A percentile compares a stretch with the other conserved stretches of the same genome.
phyloP scores from a whole-genome alignment of 2,329 filamentous ascomycete genomes.

The Exophiala sp. region DNA sequence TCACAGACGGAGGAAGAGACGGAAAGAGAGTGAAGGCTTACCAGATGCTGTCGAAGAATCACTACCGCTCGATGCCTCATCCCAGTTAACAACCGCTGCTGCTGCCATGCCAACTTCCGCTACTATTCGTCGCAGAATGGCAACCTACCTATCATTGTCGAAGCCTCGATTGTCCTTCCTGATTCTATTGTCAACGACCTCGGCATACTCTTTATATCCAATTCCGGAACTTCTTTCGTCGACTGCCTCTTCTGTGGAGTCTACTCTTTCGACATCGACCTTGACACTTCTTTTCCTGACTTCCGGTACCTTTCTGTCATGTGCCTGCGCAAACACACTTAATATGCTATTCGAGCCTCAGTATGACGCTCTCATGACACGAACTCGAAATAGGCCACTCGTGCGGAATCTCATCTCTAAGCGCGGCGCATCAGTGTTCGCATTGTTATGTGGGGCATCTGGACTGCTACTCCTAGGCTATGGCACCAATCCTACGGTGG shows the following conservation, averaged over 20 bases:
- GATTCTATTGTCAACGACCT: constrained; percentile 85
- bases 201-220: constrained; percentile 88
- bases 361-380: constrained; percentile 87
- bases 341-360: constrained; percentile 96
- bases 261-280: constrained; percentile 71
- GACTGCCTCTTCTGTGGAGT: constrained; percentile 68
- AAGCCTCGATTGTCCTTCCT: constrained; percentile 92
- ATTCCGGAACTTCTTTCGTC: constrained; percentile 79
- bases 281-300: constrained; percentile 91
- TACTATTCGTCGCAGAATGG: constrained; percentile 64
- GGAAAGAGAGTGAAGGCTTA: constrained; percentile 12
- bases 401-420: constrained; percentile 74
- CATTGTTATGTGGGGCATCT: constrained; percentile 63
- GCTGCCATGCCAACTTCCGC: constrained; percentile 52
- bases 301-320: constrained; percentile 79
- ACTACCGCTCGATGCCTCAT: constrained; percentile 59
- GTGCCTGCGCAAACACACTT: constrained; percentile 85
- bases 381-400: constrained; percentile 86
- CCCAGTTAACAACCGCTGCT: constrained; percentile 56
- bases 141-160: constrained; percentile 83
- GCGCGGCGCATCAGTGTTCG: constrained; percentile 72
- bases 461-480: constrained; percentile 75
- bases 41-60: constrained; percentile 27
- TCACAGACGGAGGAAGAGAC: constrained; percentile 25
- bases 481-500: constrained; percentile 91